These are phyloP conservation scores for Curvularia lunata DNA, from an alignment of 2,329 filamentous ascomycete genomes.

Conservation along the genomic window DNA sequence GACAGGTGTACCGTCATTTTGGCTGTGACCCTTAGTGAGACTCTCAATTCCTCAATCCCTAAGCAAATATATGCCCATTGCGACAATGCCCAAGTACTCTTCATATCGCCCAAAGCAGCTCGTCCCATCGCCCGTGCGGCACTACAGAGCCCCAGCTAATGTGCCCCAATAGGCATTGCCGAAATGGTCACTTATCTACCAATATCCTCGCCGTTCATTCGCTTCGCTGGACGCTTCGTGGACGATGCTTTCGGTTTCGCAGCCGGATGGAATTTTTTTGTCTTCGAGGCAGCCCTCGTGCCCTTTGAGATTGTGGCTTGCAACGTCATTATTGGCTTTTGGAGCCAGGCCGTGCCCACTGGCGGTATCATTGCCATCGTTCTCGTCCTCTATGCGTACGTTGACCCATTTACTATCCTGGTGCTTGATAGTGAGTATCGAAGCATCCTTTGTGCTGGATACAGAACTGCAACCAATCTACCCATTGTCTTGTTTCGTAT, in stretches of 20 bases:
- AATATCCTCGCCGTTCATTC: slow-evolving; percentile 79
- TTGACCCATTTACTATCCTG: slow-evolving; percentile 3
- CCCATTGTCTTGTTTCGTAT: not conserved
- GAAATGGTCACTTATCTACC: slow-evolving; percentile 81
- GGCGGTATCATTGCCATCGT: slow-evolving; percentile 68
- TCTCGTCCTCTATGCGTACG: slow-evolving; percentile 64
- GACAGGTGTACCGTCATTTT: slow-evolving; percentile 52
- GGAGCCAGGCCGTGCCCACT: slow-evolving; percentile 63
- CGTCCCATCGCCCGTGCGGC: not conserved
- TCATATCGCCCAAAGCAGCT: slow-evolving; percentile 21
- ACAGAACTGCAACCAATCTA: not conserved
- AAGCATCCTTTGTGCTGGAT: not conserved
- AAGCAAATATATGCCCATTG: slow-evolving; percentile 28
- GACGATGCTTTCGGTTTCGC: slow-evolving; percentile 78
- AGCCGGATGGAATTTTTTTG: slow-evolving; percentile 76
- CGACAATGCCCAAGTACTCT: slow-evolving; percentile 28
- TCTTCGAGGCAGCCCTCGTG: slow-evolving; percentile 71
- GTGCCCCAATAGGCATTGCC: slow-evolving; percentile 58
- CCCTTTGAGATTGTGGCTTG: slow-evolving; percentile 68
- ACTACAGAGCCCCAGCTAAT: slow-evolving; percentile 29
- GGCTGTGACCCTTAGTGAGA: slow-evolving; percentile 51
- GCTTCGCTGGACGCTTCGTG: slow-evolving; percentile 76
- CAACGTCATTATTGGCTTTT: slow-evolving; percentile 51
- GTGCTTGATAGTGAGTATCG: not conserved
- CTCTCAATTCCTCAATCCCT: slow-evolving; percentile 23